Evolutionary conservation across 768 basidiomycete genomes (phyloP), one percentile per base, ranked within the genome.

Genomic region (Suillus americanus): DNA sequence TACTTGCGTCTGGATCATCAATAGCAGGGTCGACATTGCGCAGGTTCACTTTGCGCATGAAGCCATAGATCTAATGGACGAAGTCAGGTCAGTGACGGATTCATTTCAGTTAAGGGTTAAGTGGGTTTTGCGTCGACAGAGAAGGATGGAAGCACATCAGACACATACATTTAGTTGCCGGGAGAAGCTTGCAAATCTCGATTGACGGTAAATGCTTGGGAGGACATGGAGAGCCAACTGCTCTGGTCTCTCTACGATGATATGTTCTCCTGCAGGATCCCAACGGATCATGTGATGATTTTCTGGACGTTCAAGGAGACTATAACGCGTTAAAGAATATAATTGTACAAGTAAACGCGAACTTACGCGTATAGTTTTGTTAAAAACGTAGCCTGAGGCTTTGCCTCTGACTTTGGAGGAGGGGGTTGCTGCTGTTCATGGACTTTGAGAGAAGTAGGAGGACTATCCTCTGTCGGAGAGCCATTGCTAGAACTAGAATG

Each of bases 281-380:
- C 95, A 97, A 61, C 95, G 90, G 75, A 97, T 96, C 91, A 97
- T 96, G 76, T 95, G 92, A 70, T 95, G 92, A 78, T 96, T 95
- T 79, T 96, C 94, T 64, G 91, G 87, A 56, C 93, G 89, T 76
- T 95, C 94, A 74, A 95, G 87, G 59, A 95, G 88, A 60, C 93
- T 95, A 72, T 62, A 67, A 66, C 69, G 70, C 68, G 68, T 67
- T 40, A 62, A 68, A 69, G 61, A 68, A 70, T 12, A 13, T 6
- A 2, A 46, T 2, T n/a, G 10, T 8, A 12, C 4, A 46, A 12
- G 45, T n/a, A 46, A n/a, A 46, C 45, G 45, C 45, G 45, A 60
- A 56, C 91, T 72, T 73, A 94, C 94, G 91, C 90, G 86, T 96
- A 97, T 59, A 97, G 86, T 84, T 96, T 97, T 77, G 95, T 97